These are phyloP conservation scores for Selenicereus undatus DNA, from an alignment of 148 eudicot species.

Conservation along the genomic window DNA sequence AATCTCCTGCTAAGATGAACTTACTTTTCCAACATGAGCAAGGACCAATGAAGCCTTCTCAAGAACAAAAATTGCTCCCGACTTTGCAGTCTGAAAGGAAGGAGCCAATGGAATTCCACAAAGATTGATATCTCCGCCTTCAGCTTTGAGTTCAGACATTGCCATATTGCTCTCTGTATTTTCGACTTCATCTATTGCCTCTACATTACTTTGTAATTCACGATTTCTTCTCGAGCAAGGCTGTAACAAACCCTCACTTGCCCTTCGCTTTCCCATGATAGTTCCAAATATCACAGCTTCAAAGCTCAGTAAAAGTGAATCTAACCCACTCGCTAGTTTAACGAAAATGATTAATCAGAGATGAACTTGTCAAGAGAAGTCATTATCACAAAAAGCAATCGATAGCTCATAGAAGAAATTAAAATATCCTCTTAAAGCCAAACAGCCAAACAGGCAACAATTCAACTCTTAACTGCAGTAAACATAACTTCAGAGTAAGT, in stretches of 20 bases:
- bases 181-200: neutral
- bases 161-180: neutral
- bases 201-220: neutral
- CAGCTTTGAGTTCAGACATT: neutral
- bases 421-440: no score
- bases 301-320: neutral
- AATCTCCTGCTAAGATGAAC: neutral
- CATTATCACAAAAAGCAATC: no score
- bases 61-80: constrained; percentile 28
- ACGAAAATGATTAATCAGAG: neutral
- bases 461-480: no score
- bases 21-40: constrained; percentile 28
- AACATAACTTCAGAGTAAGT: no score
- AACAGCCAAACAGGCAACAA: no score
- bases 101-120: constrained; percentile 13
- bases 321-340: neutral
- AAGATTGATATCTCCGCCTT: neutral
- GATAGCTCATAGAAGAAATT: no score
- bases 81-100: neutral
- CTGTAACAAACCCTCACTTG: neutral
- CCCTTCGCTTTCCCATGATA: neutral
- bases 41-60: constrained; percentile 29
- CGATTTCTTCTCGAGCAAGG: neutral
- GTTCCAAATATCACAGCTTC: neutral
- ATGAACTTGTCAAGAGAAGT: no score